A percentile compares a stretch with the other conserved stretches of the same genome.
Evolutionary conservation across 2,329 filamentous ascomycete species (phyloP).

Genomic region (Talaromyces sp.): DNA sequence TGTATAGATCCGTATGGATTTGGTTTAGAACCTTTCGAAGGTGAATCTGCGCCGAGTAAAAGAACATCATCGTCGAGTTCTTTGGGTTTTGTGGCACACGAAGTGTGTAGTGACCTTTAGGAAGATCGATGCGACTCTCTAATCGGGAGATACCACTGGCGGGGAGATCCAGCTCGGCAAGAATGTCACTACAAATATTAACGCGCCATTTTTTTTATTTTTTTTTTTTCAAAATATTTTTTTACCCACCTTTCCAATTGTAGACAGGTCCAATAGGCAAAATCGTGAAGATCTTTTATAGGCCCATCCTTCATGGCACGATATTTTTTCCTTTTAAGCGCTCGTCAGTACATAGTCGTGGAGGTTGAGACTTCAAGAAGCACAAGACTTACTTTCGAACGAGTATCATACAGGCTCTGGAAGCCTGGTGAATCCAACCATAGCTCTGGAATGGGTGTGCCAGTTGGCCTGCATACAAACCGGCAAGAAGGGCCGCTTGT

Average conservation of each 20-base stretch:
- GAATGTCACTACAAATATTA: conserved; percentile 62
- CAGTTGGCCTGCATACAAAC: conserved; percentile 83
- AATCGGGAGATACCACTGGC: conserved; percentile 55
- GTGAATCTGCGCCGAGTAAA: conserved; percentile 58
- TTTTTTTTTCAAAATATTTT: not conserved
- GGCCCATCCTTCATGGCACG: conserved; percentile 23
- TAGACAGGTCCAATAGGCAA: conserved; percentile 89
- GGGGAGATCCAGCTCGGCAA: conserved; percentile 73
- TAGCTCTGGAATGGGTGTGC: conserved; percentile 83
- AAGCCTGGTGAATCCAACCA: conserved; percentile 60
- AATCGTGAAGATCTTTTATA: conserved; percentile 58
- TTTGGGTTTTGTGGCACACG: conserved; percentile 25
- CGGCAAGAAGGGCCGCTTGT: conserved; percentile 77
- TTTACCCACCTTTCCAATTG: conserved; percentile 75
- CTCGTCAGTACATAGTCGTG: conserved; percentile 4
- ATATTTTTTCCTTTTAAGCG: conserved; percentile 28
- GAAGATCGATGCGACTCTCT: conserved; percentile 42
- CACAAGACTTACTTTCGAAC: conserved; percentile 60
- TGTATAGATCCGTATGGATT: conserved; percentile 53
- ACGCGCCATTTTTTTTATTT: no score
- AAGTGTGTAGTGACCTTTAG: conserved; percentile 31
- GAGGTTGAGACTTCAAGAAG: not conserved
- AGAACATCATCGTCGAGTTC: conserved; percentile 46
- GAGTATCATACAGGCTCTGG: conserved; percentile 61
- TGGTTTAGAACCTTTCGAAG: conserved; percentile 53